Evolutionary conservation across 2,329 filamentous ascomycete species (phyloP).

Genomic region (Pestalotiopsis sp.): DNA sequence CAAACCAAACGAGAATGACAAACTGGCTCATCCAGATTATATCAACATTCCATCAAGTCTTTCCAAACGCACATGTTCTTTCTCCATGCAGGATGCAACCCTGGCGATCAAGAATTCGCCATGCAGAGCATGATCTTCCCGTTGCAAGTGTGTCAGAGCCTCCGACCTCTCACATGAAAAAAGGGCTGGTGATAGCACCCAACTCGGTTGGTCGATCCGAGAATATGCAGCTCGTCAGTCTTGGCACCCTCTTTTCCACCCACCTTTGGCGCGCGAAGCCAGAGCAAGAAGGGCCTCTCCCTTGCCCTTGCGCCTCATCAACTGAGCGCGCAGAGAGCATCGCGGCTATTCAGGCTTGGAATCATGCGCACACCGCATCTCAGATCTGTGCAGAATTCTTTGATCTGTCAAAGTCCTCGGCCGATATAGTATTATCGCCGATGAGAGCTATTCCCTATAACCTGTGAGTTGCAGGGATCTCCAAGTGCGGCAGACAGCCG

Average conservation of each 20-base stretch:
- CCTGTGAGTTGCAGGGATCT: neutral
- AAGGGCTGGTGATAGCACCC: neutral
- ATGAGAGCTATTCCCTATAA: neutral
- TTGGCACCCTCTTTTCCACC: neutral
- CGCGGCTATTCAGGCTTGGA: neutral
- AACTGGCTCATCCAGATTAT: neutral
- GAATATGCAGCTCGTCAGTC: neutral
- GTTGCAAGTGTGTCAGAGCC: constrained; percentile 5
- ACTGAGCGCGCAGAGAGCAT: neutral
- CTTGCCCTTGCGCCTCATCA: neutral
- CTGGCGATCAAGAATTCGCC: neutral
- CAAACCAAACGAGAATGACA: neutral
- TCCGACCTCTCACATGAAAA: constrained; percentile 4
- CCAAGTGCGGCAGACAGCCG: neutral
- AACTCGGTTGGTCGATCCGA: constrained; percentile 4
- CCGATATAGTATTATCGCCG: neutral
- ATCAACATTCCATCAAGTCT: neutral
- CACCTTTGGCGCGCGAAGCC: neutral
- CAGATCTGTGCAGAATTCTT: neutral
- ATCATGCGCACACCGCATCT: neutral
- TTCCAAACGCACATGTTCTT: neutral
- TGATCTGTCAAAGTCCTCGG: neutral
- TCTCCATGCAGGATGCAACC: constrained; percentile 2
- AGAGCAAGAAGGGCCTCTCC: neutral
- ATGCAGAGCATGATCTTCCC: constrained; percentile 5